These are phyloP conservation scores for Hericium alpestre DNA, from an alignment of 768 basidiomycete species.

Conservation along the genomic window DNA sequence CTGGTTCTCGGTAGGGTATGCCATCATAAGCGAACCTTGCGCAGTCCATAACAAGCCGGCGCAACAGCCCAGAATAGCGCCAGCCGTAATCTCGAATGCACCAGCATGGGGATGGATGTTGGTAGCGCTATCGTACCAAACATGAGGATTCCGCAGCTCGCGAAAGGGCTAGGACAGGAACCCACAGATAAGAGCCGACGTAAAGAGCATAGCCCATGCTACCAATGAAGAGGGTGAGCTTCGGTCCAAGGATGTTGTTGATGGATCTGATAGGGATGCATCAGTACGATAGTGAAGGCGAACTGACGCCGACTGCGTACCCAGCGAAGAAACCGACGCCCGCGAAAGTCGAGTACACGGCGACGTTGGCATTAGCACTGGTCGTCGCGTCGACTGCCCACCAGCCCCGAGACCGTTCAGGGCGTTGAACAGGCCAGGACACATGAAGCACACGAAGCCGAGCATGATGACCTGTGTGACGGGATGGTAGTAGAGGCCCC, in stretches of 20 bases:
- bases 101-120: conserved; percentile 58
- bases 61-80: conserved; percentile 61
- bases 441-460: conserved; percentile 57
- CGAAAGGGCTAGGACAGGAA: not conserved
- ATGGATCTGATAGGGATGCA: conserved; percentile 40
- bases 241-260: conserved; percentile 74
- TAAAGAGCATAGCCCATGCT: conserved; percentile 69
- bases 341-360: conserved; percentile 57
- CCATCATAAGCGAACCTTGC: conserved; percentile 76
- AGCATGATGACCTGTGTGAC: conserved; percentile 50
- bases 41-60: conserved; percentile 71
- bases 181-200: conserved; percentile 64
- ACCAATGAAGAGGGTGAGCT: conserved; percentile 63
- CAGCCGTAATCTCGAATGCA: conserved; percentile 55
- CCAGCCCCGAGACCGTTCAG: conserved; percentile 72
- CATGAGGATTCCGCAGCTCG: not conserved
- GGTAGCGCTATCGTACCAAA: conserved; percentile 33
- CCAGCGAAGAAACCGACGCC: conserved; percentile 59
- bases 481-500: conserved; percentile 49
- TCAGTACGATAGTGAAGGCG: not conserved
- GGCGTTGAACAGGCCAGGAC: conserved; percentile 66
- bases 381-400: conserved; percentile 60
- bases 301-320: conserved; percentile 24
- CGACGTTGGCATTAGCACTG: conserved; percentile 58
- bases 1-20: conserved; percentile 66